These are phyloP conservation scores for Teratosphaeria nubilosa DNA, from an alignment of 2,329 filamentous ascomycete genomes.

Conservation along the genomic window DNA sequence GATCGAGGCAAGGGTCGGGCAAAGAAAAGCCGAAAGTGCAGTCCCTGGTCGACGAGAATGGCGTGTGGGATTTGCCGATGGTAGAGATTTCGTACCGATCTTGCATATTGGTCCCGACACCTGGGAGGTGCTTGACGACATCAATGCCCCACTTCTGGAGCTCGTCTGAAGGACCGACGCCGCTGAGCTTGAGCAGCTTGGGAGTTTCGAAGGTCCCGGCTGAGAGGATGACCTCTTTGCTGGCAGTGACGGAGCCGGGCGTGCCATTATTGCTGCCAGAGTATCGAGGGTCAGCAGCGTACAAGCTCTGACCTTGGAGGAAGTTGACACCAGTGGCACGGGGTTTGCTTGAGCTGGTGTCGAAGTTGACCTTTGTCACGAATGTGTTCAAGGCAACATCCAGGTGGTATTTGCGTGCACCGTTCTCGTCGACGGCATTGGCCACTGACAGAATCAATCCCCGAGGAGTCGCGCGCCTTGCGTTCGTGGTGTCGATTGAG, in stretches of 20 bases:
- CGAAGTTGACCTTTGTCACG: slow-evolving; percentile 56
- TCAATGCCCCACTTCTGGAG: slow-evolving; percentile 44
- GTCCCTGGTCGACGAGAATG: slow-evolving; percentile 13
- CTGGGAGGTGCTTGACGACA: slow-evolving; percentile 45
- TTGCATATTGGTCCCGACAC: slow-evolving; percentile 54
- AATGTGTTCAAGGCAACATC: slow-evolving; percentile 51
- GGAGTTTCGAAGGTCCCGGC: slow-evolving; percentile 53
- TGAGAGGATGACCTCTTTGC: slow-evolving; percentile 37
- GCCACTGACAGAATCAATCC: slow-evolving; percentile 21
- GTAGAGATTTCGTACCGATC: slow-evolving; percentile 50
- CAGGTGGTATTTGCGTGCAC: slow-evolving; percentile 45
- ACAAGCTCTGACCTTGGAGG: slow-evolving; percentile 30
- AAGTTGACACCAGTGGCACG: slow-evolving; percentile 38
- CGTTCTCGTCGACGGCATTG: slow-evolving; percentile 38
- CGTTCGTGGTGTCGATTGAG: neutral
- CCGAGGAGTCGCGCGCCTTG: slow-evolving; percentile 34
- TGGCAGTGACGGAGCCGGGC: slow-evolving; percentile 32
- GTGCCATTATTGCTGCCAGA: slow-evolving; percentile 22
- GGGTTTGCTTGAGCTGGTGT: slow-evolving; percentile 45
- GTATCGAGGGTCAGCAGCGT: slow-evolving; percentile 29
- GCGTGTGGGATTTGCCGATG: slow-evolving; percentile 33
- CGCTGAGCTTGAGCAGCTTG: slow-evolving; percentile 54
- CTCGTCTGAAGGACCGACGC: slow-evolving; percentile 46
- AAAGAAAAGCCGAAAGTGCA: slow-evolving; percentile 27
- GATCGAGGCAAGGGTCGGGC: slow-evolving; percentile 33